Evolutionary conservation across 305 asterid genomes (phyloP).

Genomic region (Plantago coronopus): DNA sequence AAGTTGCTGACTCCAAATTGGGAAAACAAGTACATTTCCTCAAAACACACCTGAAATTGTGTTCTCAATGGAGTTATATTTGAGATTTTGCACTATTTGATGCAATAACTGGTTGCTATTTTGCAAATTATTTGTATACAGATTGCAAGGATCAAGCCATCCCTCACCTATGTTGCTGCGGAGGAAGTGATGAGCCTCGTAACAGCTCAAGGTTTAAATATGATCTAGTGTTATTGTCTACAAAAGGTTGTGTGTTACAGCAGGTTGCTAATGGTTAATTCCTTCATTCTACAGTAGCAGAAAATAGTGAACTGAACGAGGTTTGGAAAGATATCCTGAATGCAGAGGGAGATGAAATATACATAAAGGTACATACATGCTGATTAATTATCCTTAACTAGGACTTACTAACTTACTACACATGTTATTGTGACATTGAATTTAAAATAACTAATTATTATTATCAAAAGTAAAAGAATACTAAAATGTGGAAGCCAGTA

Average conservation of each 20-base stretch:
- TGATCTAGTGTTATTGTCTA: slow-evolving; percentile 6
- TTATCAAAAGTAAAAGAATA: too few relatives aligned
- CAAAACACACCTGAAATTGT: slow-evolving; percentile 7
- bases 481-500: too few relatives aligned
- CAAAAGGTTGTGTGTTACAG: neutral
- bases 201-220: slow-evolving; percentile 83
- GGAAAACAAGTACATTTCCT: slow-evolving; percentile 70
- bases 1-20: slow-evolving; percentile 79
- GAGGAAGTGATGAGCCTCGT: slow-evolving; percentile 99
- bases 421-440: too few relatives aligned
- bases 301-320: slow-evolving; percentile 71
- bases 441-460: too few relatives aligned
- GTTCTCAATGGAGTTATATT: neutral
- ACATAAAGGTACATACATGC: slow-evolving; percentile 56
- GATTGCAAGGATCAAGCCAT: slow-evolving; percentile 79
- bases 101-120: slow-evolving; percentile 6
- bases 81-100: neutral
- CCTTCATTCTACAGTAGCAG: slow-evolving; percentile 55
- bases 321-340: slow-evolving; percentile 94
- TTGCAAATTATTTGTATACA: slow-evolving; percentile 23
- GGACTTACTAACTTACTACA: too few relatives aligned
- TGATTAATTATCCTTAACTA: too few relatives aligned
- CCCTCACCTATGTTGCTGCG: slow-evolving; percentile 80
- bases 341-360: slow-evolving; percentile 95
- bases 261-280: slow-evolving; percentile 12